phyloP scores from a whole-genome alignment of 495 filamentous ascomycete species.

The Neurospora tetrasperma region DNA sequence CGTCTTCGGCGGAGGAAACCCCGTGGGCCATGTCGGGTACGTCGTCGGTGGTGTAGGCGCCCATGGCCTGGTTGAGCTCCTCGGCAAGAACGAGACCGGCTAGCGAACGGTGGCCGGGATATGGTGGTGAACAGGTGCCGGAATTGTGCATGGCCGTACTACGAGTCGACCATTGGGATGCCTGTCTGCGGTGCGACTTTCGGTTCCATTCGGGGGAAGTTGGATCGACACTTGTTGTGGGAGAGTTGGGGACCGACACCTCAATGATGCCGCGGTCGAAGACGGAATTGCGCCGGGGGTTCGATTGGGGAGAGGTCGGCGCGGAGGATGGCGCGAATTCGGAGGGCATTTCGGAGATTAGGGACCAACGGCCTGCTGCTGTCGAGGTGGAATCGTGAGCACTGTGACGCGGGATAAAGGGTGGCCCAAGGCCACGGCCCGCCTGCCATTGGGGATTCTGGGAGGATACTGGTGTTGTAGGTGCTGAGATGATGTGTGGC shows the following conservation, averaged over 20 bases:
- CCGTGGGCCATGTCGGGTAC: conserved; percentile 3
- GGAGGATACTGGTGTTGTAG: conserved; percentile 14
- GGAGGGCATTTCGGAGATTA: conserved; percentile 50
- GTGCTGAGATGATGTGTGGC: conserved; percentile 19
- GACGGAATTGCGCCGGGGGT: conserved; percentile 53
- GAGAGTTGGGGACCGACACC: conserved; percentile 62
- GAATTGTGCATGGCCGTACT: conserved; percentile 23
- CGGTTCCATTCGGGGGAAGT: conserved; percentile 41
- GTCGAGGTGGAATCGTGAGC: conserved; percentile 37
- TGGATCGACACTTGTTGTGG: conserved; percentile 56
- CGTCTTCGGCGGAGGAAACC: conserved; percentile 11
- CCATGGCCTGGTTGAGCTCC: neutral
- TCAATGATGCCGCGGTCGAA: conserved; percentile 59
- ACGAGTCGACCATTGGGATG: conserved; percentile 44
- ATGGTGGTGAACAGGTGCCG: conserved; percentile 3
- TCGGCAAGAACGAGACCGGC: conserved; percentile 7
- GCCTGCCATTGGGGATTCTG: conserved; percentile 12
- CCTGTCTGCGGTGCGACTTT: conserved; percentile 39
- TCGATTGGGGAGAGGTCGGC: conserved; percentile 74
- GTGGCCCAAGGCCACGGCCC: conserved; percentile 3
- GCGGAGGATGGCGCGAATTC: conserved; percentile 57
- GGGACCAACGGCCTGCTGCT: conserved; percentile 50
- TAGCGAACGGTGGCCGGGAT: neutral
- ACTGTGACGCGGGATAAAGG: conserved; percentile 11
- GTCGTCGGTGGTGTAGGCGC: conserved; percentile 16